Base-by-base conservation (phyloP, 139 green algal genomes). In the Coccomyxa sp. region DNA sequence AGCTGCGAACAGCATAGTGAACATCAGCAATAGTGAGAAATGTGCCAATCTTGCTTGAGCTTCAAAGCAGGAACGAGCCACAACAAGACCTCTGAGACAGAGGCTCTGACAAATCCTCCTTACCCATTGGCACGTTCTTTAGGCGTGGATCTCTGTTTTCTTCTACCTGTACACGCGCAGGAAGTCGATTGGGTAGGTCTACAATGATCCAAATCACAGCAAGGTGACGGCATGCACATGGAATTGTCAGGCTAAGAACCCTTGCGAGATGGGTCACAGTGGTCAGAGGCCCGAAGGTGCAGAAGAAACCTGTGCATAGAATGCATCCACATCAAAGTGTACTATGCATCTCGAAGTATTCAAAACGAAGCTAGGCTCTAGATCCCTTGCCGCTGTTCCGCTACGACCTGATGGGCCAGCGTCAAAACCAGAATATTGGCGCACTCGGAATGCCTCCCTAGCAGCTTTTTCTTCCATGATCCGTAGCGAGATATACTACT, bases 251-350 rank as follows among this genome's bases (percentile, higher is more conserved):
- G 38, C 38, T 51, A 51, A 51, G 38, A 51, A 51, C 38, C 38
- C 7, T 51, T 51, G 38, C 38, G 7, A 51, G 38, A 3, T 51
- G n/a, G n/a, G n/a, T n/a, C n/a, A n/a, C n/a, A n/a, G n/a, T n/a
- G 38, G 38, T 51, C 38, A 51, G 38, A 51, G 38, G 38, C 38
- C 38, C 3, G 38, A 51, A 51, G 38, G 3, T 51, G 67, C 32
- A 74, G 32, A 32, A 79, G 67, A 0, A 13, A 76, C 32, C 67
- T 75, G 14, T 30, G 87, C 88, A 45, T 96, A 96, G 79, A 96
- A 96, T 27, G 80, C 85, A 51, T 96, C 93, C 1, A 90, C 89
- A 51, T 96, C 93, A 76, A 96, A 92, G 79, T 96, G 93, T 0
- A 95, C 25, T 10, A 96, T 90, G 9, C 92, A 89, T 3, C 90